Evolutionary conservation across 2,329 filamentous ascomycete species (phyloP).

Genomic region (Lizonia empirigonia): DNA sequence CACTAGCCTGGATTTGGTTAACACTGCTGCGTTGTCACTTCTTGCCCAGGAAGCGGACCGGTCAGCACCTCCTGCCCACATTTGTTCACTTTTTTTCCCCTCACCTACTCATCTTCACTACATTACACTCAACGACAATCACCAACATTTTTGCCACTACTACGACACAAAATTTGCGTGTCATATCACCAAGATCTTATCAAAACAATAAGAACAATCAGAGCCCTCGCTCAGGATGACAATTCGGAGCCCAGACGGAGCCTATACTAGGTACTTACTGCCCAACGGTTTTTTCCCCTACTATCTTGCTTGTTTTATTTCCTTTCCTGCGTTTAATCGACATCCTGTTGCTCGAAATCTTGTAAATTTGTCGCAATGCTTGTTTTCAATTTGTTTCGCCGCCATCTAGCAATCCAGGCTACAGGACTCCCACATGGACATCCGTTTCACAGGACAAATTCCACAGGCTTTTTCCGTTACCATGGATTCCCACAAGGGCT

Average conservation of each 20-base stretch:
- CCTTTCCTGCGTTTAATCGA: conserved; percentile 25
- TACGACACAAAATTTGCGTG: conserved; percentile 19
- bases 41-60: conserved; percentile 36
- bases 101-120: conserved; percentile 29
- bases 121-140: conserved; percentile 28
- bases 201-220: conserved; percentile 28
- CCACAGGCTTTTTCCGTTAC: conserved; percentile 20
- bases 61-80: conserved; percentile 40
- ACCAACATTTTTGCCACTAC: conserved; percentile 12
- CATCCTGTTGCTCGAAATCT: conserved; percentile 33
- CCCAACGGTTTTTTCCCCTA: conserved; percentile 45
- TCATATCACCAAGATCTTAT: conserved; percentile 1
- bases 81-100: conserved; percentile 38
- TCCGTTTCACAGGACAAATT: conserved; percentile 28
- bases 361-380: conserved; percentile 34
- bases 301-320: conserved; percentile 32
- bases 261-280: conserved; percentile 52
- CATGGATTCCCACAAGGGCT: conserved; percentile 28
- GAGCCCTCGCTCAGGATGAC: conserved; percentile 52
- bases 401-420: conserved; percentile 41
- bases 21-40: conserved; percentile 48
- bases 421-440: conserved; percentile 27
- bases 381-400: conserved; percentile 30
- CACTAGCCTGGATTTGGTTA: conserved; percentile 35
- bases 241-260: conserved; percentile 51